Evolutionary conservation across 371 early-diverging fungal species (phyloP), one percentile per base, ranked within the genome.

Genomic region (Funneliformis caledonium): DNA sequence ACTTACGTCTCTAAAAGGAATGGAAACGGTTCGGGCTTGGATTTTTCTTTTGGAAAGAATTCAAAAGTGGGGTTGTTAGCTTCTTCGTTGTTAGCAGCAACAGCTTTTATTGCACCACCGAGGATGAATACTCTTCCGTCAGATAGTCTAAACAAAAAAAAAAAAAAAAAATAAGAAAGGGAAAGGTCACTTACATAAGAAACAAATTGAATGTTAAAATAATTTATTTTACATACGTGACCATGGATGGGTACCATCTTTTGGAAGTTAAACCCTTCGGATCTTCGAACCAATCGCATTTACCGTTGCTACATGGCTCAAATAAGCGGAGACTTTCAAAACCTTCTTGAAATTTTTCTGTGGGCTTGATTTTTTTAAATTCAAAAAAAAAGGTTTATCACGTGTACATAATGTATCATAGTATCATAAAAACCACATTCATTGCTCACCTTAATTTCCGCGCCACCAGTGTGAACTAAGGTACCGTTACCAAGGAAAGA

Each of bases 61-160:
- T 85, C 83, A 72, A 67, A 94, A 86, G 52, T 87, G 84, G 86
- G 76, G 22, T 43, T 76, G 26, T 76, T 61, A n/a, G 9, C 5
- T 8, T 1, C 12, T 14, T 0, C 0, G 10, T 4, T n/a, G 26
- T 56, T 76, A 91, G 90, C 87, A 89, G 91, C 48, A 88, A 88
- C 83, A 94, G 86, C 31, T 93, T 86, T 78, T 82, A 83, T 80
- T 89, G 86, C 45, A 94, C 93, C 68, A 86, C 95, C 86, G 79
- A 43, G 48, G 73, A 60, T n/a, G 2, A 76, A 69, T 9, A 78
- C 26, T 9, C 62, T 78, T 52, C 78, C 79, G 22, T 78, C 78
- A 11, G 56, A 45, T 45, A 67, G 59, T 8, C 65, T 79, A 65
- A 11, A 10, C 48, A 60, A 31, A 61, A 52, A 16, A 52, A 52